Percentiles rank a stretch among this genome's conserved stretches.
These are phyloP conservation scores for Starmera stellimalicola DNA, from an alignment of 1,139 yeast species.

Conservation along the genomic window DNA sequence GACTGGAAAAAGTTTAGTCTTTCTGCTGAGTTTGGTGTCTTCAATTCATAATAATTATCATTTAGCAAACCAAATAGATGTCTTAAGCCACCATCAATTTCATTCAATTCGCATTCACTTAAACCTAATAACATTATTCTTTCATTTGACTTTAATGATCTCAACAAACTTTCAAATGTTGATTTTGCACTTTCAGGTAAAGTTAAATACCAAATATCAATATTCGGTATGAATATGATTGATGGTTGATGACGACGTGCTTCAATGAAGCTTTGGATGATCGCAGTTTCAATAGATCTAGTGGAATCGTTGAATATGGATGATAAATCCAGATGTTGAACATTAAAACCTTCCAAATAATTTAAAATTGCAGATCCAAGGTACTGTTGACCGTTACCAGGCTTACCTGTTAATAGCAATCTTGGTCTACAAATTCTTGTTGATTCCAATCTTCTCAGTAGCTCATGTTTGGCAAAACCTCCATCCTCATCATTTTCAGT, in stretches of 20 bases:
- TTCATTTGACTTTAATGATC: slow-evolving; percentile 65
- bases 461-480: slow-evolving; percentile 61
- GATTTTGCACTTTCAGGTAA: slow-evolving; percentile 63
- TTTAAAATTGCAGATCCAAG: slow-evolving; percentile 76
- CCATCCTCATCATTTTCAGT: slow-evolving; percentile 48
- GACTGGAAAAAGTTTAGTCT: slow-evolving; percentile 48
- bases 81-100: slow-evolving; percentile 26
- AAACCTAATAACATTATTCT: slow-evolving; percentile 71
- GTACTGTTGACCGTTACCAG: slow-evolving; percentile 88
- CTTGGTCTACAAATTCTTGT: slow-evolving; percentile 80
- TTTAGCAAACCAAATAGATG: slow-evolving; percentile 44
- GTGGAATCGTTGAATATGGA: slow-evolving; percentile 73
- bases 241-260: slow-evolving; percentile 89
- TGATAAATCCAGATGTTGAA: slow-evolving; percentile 79
- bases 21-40: slow-evolving; percentile 33
- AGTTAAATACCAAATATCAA: slow-evolving; percentile 68
- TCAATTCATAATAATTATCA: slow-evolving; percentile 38
- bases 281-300: slow-evolving; percentile 73
- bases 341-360: slow-evolving; percentile 81
- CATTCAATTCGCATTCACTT: slow-evolving; percentile 35
- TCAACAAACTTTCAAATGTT: slow-evolving; percentile 60
- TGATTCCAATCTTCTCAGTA: slow-evolving; percentile 45
- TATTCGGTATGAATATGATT: slow-evolving; percentile 72
- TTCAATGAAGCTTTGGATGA: slow-evolving; percentile 80
- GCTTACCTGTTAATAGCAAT: slow-evolving; percentile 58